Base-by-base conservation (phyloP, 2,329 filamentous ascomycete species). In the Phialophora tarda region DNA sequence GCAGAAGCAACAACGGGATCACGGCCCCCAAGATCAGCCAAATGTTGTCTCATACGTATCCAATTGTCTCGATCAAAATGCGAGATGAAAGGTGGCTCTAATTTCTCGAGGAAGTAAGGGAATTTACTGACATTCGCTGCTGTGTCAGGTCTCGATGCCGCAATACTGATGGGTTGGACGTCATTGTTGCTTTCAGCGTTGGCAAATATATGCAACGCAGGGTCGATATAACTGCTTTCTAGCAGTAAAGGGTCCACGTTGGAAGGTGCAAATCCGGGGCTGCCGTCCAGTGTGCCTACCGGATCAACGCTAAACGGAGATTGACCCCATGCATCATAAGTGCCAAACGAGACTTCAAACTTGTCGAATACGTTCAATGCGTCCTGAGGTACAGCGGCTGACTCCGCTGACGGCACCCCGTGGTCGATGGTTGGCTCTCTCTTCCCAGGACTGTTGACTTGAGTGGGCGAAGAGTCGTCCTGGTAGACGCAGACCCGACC, bases 31-130 rank as follows among this genome's bases (percentile, higher is more conserved):
- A 67, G 17, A 26, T 60, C 24, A 5, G 51, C 50, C 24, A 64
- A 60, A 28, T 64, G 54, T 23, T 28, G 62, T 30, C 50, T 67
- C 8, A 60, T 56, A n/a, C 41, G 55, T 8, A 30, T 30, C 65
- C 65, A 67, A 26, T 64, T 67, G 4, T 24, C 34, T 5, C 44
- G 47, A 28, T 67, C 65, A 23, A 59, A 67, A 21, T 62, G 62
- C 0, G 59, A 48, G 38, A 67, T 67, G 38, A 60, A 65, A 4
- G 65, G 65, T 14, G 55, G 56, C 4, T 67, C 44, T 12, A 67
- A 41, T 32, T 67, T 41, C 24, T 60, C 58, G 14, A 61, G 32
- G 51, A 67, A 67, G 51, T 67, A 64, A 30, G 61, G 11, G 51
- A 60, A 65, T 50, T n/a, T 26, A 50, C 14, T 21, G 14, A 17